Base-by-base conservation (phyloP, 768 basidiomycete species). In the Amanita subjunquillea region DNA sequence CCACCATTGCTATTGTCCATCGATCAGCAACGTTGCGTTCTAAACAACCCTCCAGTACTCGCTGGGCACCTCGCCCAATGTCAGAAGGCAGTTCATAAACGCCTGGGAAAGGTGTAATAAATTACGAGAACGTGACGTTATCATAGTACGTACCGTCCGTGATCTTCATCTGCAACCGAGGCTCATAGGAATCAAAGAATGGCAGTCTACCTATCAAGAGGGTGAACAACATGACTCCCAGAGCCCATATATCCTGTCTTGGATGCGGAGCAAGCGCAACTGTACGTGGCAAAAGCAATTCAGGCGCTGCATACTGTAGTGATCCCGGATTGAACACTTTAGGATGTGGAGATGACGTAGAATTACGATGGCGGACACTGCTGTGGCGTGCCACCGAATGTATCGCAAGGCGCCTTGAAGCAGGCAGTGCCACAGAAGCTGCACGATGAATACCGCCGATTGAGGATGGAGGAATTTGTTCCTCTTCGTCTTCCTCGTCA, bases 181-280 rank as follows among this genome's bases (percentile, higher is more conserved):
- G 93, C 65, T 99, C 95, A 60, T 89, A 99, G 0, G 85, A 71
- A 66, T 99, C 95, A 32, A 63, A 69, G 64, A 97, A 97, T 0
- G 96, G 96, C 6, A 98, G 71, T n/a, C 74, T 72, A 2, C 92
- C 92, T 0, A 83, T 83, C 17, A 98, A 75, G 1, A 99, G 72
- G 6, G 85, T 82, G 62, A 92, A 90, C 2, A 99, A 80, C 56
- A 96, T 76, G 51, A 93, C 83, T 0, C 96, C 96, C 2, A 97
- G 70, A 0, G 96, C 93, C 96, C 96, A 99, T 27, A 98, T 83
- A 57, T 99, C 96, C 62, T 93, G 90, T 0, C 88, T 81, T 2
- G 92, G 85, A 58, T 80, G 69, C 0, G 78, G 75, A 41, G 63
- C 65, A 5, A 71, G 59, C 0, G 69, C 61, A 29, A 69, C 62